Conservation (phyloP, 176 grass and related monocot genomes). For the Pontederia paniculata region DNA sequence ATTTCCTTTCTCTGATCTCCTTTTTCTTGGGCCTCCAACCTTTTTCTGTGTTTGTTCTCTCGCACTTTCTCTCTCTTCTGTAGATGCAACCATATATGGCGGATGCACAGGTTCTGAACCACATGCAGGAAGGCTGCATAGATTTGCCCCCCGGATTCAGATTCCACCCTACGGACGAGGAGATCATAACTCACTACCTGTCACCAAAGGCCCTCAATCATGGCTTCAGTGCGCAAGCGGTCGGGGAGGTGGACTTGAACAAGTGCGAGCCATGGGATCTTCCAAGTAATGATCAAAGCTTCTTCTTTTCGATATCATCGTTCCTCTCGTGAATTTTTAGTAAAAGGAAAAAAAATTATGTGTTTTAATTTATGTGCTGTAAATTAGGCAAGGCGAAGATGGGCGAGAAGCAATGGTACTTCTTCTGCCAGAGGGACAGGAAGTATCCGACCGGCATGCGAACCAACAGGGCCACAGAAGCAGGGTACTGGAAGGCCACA, state of each 20-base stretch:
- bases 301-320: neutral
- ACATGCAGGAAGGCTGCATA: conserved; percentile 13
- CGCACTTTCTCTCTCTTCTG: no score
- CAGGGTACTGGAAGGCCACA: conserved; percentile 91
- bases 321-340: neutral
- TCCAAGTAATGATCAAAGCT: conserved; percentile 28
- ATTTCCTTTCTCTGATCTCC: neutral
- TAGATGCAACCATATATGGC: no score
- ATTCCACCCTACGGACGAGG: conserved; percentile 87
- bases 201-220: conserved; percentile 37
- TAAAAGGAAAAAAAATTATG: no score
- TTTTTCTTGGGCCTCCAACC: no score
- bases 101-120: no score
- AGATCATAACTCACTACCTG: conserved; percentile 90
- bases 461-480: conserved; percentile 69
- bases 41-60: no score
- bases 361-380: neutral
- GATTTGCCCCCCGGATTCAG: conserved; percentile 77
- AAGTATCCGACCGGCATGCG: conserved; percentile 89
- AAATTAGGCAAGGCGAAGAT: conserved; percentile 52
- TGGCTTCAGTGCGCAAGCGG: conserved; percentile 38
- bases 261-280: conserved; percentile 87
- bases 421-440: conserved; percentile 84
- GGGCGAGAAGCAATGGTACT: conserved; percentile 87
- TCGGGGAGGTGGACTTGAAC: conserved; percentile 91